Percentiles rank a stretch among this genome's conserved stretches.
phyloP scores from a whole-genome alignment of 2,329 filamentous ascomycete species.

The Ophiocordyceps camponoti-floridani region DNA sequence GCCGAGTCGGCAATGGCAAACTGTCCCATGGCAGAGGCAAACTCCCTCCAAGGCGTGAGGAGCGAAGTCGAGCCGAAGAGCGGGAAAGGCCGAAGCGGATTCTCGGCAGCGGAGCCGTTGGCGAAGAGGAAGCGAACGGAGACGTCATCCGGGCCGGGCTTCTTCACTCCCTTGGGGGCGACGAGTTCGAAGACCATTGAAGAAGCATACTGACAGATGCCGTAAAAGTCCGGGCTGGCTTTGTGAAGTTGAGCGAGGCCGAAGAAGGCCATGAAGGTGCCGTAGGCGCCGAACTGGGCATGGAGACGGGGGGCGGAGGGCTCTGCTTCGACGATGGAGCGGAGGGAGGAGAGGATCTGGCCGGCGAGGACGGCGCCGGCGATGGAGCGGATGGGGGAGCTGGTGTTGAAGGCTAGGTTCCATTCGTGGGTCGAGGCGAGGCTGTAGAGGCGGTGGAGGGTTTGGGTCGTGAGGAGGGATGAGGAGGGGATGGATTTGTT shows the following conservation, averaged over 20 bases:
- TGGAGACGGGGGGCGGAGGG: slow-evolving; percentile 21
- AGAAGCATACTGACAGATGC: slow-evolving; percentile 69
- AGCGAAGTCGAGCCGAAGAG: slow-evolving; percentile 39
- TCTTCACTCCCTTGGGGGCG: slow-evolving; percentile 28
- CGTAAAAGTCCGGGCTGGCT: slow-evolving; percentile 46
- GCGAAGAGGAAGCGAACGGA: slow-evolving; percentile 42
- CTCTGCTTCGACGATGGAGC: slow-evolving; percentile 26
- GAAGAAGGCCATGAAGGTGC: slow-evolving; percentile 44
- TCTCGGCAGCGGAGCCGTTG: slow-evolving; percentile 35
- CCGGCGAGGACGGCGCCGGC: slow-evolving; percentile 38
- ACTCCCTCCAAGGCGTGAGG: slow-evolving; percentile 49
- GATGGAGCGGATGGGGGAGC: slow-evolving; percentile 45
- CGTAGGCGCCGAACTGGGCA: slow-evolving; percentile 44
- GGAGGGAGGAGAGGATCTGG: slow-evolving; percentile 34
- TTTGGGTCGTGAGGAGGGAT: slow-evolving; percentile 39
- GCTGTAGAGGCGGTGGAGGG: slow-evolving; percentile 45
- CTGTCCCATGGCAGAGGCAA: slow-evolving; percentile 41
- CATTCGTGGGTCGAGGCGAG: slow-evolving; percentile 69
- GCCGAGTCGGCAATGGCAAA: slow-evolving; percentile 48
- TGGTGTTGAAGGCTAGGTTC: slow-evolving; percentile 64
- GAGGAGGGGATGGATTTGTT: slow-evolving; percentile 39
- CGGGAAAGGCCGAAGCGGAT: slow-evolving; percentile 34
- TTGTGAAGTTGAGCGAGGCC: slow-evolving; percentile 33
- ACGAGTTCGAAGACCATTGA: slow-evolving; percentile 64
- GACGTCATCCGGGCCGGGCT: slow-evolving; percentile 27